Base-by-base conservation (phyloP, 2,329 filamentous ascomycete species). In the Apiospora arundinis region DNA sequence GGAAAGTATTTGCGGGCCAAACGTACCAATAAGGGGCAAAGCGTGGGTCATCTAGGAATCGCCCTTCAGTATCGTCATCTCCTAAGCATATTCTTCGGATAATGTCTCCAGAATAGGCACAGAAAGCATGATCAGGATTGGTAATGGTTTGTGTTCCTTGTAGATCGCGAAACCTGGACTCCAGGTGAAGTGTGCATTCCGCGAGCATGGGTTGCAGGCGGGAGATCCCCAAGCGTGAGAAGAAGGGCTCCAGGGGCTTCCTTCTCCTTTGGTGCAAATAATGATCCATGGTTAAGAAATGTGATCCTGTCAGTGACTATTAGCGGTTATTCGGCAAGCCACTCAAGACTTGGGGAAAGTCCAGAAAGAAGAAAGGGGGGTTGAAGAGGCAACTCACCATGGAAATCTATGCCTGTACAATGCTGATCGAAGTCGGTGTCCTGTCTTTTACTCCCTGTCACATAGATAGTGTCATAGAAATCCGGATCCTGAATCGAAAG, bases 401-500 rank as follows among this genome's bases (percentile, higher is more conserved):
- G 9, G 16, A 52, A 52, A 5, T 52, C 48, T 9, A 52, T 52
- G 16, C 48, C 48, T 16, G 9, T 25, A 9, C 21, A n/a, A 16
- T 8, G n/a, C 6, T 9, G 9, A 25, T 52, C 48, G 18, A n/a
- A 52, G 48, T 52, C 8, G 48, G 8, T 25, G 3, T 9, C 16
- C 18, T 9, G 68, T 32, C 72, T 72, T 16, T 71, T 72, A 28
- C 63, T 74, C 23, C 72, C 73, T 4, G 70, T 70, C 6, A 74
- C 71, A 40, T 75, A 74, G 2, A 72, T 21, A 28, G 73, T 68
- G 42, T 73, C 71, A 23, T 74, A 74, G 66, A 74, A 75, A n/a
- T 75, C 72, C 2, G 73, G 65, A 46, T 76, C 75, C 40, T 74
- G 70, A 40, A 76, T 70, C 23, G 76, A 76, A 11, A 82, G 75